A percentile compares a stretch with the other conserved stretches of the same genome.
These are phyloP conservation scores for Ganoderma leucocontextum DNA, from an alignment of 1,284 basidiomycete genomes.

Conservation along the genomic window DNA sequence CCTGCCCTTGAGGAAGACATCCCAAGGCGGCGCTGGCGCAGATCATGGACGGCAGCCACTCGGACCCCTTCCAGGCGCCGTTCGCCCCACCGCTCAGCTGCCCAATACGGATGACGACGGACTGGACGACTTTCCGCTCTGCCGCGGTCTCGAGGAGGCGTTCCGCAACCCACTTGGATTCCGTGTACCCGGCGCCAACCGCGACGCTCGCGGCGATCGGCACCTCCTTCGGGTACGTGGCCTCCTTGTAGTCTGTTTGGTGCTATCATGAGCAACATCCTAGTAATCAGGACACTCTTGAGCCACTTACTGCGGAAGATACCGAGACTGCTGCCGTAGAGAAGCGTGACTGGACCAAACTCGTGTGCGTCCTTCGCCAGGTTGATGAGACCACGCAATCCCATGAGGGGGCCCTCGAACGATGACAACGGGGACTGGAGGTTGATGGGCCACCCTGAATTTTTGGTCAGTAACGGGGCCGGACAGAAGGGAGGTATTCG, in stretches of 20 bases:
- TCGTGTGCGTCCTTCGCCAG: too few relatives aligned
- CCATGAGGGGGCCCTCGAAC: too few relatives aligned
- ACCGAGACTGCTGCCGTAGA: too few relatives aligned
- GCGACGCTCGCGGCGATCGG: slow-evolving; percentile 31
- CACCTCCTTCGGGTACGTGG: slow-evolving; percentile 17
- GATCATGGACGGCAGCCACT: slow-evolving; percentile 44
- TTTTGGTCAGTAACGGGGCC: too few relatives aligned
- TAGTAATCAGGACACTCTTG: too few relatives aligned
- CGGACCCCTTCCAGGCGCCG: slow-evolving; percentile 41
- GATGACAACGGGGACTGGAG: too few relatives aligned
- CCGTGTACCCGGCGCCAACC: slow-evolving; percentile 42
- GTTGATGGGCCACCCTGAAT: too few relatives aligned
- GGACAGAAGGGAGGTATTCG: too few relatives aligned
- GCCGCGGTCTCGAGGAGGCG: slow-evolving; percentile 38
- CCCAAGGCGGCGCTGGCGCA: slow-evolving; percentile 25
- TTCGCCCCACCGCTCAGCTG: slow-evolving; percentile 40
- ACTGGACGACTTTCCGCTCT: slow-evolving; percentile 32
- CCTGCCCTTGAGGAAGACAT: slow-evolving; percentile 22
- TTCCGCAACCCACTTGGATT: slow-evolving; percentile 48
- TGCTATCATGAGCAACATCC: neutral
- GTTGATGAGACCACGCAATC: too few relatives aligned
- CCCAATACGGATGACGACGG: slow-evolving; percentile 41
- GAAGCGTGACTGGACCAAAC: too few relatives aligned
- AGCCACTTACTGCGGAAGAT: too few relatives aligned
- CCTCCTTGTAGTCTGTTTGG: neutral